Percentiles rank a stretch among this genome's conserved stretches.
Evolutionary conservation across 805 yeast genomes (phyloP).

Genomic region (Yamadazyma olivae): DNA sequence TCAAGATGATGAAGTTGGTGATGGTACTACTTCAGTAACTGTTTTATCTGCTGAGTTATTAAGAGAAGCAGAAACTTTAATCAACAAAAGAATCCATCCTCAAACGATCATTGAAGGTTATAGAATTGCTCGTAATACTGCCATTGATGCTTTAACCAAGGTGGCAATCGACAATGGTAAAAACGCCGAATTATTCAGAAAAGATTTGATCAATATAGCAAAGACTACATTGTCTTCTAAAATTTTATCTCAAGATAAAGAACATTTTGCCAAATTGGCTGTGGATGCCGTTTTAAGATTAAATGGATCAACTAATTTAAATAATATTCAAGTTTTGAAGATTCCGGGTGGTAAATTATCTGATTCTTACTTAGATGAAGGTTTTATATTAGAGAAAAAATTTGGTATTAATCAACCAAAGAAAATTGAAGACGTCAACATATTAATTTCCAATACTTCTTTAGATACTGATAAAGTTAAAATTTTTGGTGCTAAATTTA

Average conservation of each 20-base stretch:
- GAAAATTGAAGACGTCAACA: constrained; percentile 74
- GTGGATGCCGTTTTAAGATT: constrained; percentile 91
- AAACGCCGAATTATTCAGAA: constrained; percentile 57
- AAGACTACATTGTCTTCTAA: constrained; percentile 92
- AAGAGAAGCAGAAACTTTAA: constrained; percentile 90
- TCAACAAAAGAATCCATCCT: constrained; percentile 93
- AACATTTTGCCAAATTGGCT: constrained; percentile 81
- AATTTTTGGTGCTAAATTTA: constrained; percentile 95
- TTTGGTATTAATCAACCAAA: constrained; percentile 96
- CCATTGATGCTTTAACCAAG: constrained; percentile 72
- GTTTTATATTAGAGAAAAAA: constrained; percentile 85
- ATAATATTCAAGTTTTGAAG: constrained; percentile 89
- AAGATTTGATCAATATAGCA: constrained; percentile 83
- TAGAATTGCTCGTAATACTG: constrained; percentile 84
- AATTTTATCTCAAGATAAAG: constrained; percentile 92
- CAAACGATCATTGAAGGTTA: constrained; percentile 96
- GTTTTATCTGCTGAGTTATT: constrained; percentile 88
- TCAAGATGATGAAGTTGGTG: constrained; percentile 98
- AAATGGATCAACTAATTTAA: constrained; percentile 83
- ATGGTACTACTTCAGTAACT: constrained; percentile 96
- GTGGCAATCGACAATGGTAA: constrained; percentile 72
- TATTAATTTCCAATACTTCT: constrained; percentile 91
- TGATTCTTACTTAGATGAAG: constrained; percentile 94
- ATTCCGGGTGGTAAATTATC: constrained; percentile 89
- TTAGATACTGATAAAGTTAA: constrained; percentile 97